phyloP scores from a whole-genome alignment of 2,329 filamentous ascomycete genomes.

The Talaromyces pinophilus region DNA sequence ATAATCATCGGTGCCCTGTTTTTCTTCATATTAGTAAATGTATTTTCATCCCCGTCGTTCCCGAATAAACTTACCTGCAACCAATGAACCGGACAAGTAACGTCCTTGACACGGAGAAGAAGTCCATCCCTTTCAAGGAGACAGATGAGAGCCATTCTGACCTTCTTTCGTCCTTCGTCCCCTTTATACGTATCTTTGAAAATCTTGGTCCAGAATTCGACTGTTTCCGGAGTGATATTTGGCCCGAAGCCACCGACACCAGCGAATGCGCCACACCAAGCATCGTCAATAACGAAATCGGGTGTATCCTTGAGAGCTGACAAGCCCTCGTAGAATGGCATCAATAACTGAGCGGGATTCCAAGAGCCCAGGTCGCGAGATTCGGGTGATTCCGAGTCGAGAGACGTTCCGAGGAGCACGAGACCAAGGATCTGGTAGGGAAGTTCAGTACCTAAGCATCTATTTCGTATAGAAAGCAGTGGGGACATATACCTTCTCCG shows the following conservation, averaged over 20 bases:
- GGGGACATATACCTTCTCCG: slow-evolving; percentile 39
- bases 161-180: slow-evolving; percentile 47
- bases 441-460: background rate
- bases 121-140: slow-evolving; percentile 50
- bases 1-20: slow-evolving; percentile 21
- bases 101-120: slow-evolving; percentile 44
- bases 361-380: slow-evolving; percentile 49
- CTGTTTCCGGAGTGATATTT: slow-evolving; percentile 33
- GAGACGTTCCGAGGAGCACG: slow-evolving; percentile 51
- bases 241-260: slow-evolving; percentile 47
- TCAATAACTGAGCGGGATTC: slow-evolving; percentile 39
- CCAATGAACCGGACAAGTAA: slow-evolving; percentile 52
- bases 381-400: slow-evolving; percentile 48
- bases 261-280: slow-evolving; percentile 47
- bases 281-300: slow-evolving; percentile 41
- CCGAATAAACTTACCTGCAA: slow-evolving; percentile 42
- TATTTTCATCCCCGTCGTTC: slow-evolving; percentile 37
- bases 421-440: slow-evolving; percentile 47
- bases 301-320: slow-evolving; percentile 38
- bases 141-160: slow-evolving; percentile 50
- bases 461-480: background rate
- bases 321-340: slow-evolving; percentile 39
- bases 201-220: slow-evolving; percentile 44
- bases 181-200: slow-evolving; percentile 48
- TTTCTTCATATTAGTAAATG: slow-evolving; percentile 28